These are phyloP conservation scores for Xylariaceae sp. DNA, from an alignment of 2,329 filamentous ascomycete genomes.

Conservation along the genomic window DNA sequence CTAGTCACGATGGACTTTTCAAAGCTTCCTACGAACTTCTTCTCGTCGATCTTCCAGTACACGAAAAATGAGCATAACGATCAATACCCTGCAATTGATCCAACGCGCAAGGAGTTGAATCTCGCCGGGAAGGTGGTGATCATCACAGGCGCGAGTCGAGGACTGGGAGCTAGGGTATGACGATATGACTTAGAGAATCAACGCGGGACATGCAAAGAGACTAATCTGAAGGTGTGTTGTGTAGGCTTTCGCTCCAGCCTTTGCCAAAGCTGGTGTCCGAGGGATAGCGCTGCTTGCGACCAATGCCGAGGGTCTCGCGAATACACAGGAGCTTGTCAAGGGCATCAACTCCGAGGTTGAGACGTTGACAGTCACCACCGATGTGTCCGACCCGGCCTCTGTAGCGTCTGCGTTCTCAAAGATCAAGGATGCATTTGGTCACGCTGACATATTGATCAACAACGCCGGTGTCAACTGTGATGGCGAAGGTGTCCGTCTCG, in stretches of 20 bases:
- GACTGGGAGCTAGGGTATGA: slow-evolving; percentile 31
- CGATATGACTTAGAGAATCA: neutral
- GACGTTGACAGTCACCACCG: slow-evolving; percentile 8
- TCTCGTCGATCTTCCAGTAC: slow-evolving; percentile 26
- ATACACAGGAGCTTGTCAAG: slow-evolving; percentile 34
- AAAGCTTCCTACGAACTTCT: slow-evolving; percentile 24
- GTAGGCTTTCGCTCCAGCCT: slow-evolving; percentile 21
- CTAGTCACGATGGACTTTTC: slow-evolving; percentile 8
- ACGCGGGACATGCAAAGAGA: neutral
- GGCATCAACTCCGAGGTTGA: slow-evolving; percentile 20
- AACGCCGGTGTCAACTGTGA: slow-evolving; percentile 11
- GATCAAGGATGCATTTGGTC: slow-evolving; percentile 15
- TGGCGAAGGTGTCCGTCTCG: slow-evolving; percentile 10
- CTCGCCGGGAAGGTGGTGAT: slow-evolving; percentile 37
- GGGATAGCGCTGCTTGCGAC: slow-evolving; percentile 30
- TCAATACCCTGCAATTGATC: slow-evolving; percentile 40
- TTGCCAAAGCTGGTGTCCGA: slow-evolving; percentile 19
- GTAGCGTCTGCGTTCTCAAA: slow-evolving; percentile 16
- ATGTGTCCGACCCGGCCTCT: slow-evolving; percentile 15
- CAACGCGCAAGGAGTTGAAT: slow-evolving; percentile 20
- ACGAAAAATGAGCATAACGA: slow-evolving; percentile 36
- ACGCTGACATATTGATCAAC: slow-evolving; percentile 19
- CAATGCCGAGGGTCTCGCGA: slow-evolving; percentile 34
- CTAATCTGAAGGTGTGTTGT: neutral
- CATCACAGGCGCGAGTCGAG: slow-evolving; percentile 41